Evolutionary conservation across 2,329 filamentous ascomycete species (phyloP).

Genomic region (Arachnopeziza araneosa): DNA sequence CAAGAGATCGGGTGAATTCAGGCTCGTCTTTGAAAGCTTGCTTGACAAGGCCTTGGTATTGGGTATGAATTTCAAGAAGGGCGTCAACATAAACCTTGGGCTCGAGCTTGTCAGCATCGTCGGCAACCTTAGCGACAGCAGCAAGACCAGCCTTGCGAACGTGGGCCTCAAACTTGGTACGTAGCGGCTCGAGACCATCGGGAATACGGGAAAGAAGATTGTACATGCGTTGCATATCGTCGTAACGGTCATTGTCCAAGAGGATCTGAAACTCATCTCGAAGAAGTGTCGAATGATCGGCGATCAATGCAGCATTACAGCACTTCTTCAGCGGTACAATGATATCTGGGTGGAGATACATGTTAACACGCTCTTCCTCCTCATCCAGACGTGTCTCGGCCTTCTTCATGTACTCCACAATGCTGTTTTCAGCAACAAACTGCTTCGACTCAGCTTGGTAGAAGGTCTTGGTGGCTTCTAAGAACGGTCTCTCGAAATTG

Average conservation of each 20-base stretch:
- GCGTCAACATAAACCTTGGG: slow-evolving; percentile 97
- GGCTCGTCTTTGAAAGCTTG: slow-evolving; percentile 91
- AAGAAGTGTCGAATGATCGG: slow-evolving; percentile 77
- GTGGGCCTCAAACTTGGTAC: slow-evolving; percentile 83
- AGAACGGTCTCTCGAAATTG: slow-evolving; percentile 90
- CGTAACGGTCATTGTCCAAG: slow-evolving; percentile 88
- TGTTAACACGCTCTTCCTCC: slow-evolving; percentile 86
- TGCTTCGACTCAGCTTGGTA: slow-evolving; percentile 90
- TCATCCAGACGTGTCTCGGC: slow-evolving; percentile 83
- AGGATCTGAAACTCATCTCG: slow-evolving; percentile 94
- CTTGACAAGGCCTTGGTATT: slow-evolving; percentile 88
- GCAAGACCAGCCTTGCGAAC: slow-evolving; percentile 83
- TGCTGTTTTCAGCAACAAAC: slow-evolving; percentile 93
- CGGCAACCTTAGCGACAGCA: slow-evolving; percentile 85
- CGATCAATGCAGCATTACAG: slow-evolving; percentile 85
- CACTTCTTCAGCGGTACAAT: slow-evolving; percentile 75
- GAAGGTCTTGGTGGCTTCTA: slow-evolving; percentile 76
- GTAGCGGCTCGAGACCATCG: slow-evolving; percentile 83
- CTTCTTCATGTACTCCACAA: slow-evolving; percentile 99
- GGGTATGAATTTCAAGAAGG: slow-evolving; percentile 85
- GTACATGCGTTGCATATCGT: slow-evolving; percentile 96
- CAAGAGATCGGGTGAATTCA: slow-evolving; percentile 91
- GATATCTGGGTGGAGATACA: slow-evolving; percentile 91
- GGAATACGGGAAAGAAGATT: slow-evolving; percentile 82
- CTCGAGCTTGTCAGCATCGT: slow-evolving; percentile 83